These are phyloP conservation scores for Hemileia vastatrix DNA, from an alignment of 1,284 basidiomycete genomes.

Conservation along the genomic window DNA sequence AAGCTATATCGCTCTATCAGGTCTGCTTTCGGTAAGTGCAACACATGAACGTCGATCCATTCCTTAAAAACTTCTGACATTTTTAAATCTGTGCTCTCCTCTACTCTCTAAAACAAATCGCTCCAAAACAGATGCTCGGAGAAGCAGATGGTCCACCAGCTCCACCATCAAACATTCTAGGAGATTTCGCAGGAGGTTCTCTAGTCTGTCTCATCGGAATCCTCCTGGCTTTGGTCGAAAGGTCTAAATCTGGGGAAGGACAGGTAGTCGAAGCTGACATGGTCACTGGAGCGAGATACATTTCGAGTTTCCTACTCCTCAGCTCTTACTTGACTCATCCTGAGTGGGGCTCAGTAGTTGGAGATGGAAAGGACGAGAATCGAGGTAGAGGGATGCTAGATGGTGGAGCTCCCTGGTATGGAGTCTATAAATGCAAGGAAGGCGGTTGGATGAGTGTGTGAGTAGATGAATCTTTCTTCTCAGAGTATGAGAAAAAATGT, in stretches of 20 bases:
- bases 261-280: conserved; percentile 70
- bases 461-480: conserved; percentile 64
- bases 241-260: conserved; percentile 54
- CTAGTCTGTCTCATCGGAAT: conserved; percentile 64
- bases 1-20: conserved; percentile 72
- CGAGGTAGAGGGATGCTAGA: conserved; percentile 63
- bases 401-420: conserved; percentile 69
- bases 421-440: conserved; percentile 62
- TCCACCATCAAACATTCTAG: conserved; percentile 66
- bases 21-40: conserved; percentile 57
- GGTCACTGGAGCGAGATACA: conserved; percentile 69
- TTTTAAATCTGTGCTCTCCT: neutral
- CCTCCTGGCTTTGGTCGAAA: conserved; percentile 62
- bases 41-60: neutral
- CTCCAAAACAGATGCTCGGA: conserved; percentile 34
- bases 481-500: conserved; percentile 51
- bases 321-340: conserved; percentile 45
- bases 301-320: conserved; percentile 61
- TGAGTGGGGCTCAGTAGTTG: conserved; percentile 49
- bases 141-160: conserved; percentile 52
- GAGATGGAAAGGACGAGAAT: no score
- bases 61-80: neutral
- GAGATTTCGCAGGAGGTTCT: conserved; percentile 73
- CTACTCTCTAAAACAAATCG: neutral
- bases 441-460: conserved; percentile 66